Conservation (phyloP, 495 filamentous ascomycete genomes). For the Tuber melanosporum region DNA sequence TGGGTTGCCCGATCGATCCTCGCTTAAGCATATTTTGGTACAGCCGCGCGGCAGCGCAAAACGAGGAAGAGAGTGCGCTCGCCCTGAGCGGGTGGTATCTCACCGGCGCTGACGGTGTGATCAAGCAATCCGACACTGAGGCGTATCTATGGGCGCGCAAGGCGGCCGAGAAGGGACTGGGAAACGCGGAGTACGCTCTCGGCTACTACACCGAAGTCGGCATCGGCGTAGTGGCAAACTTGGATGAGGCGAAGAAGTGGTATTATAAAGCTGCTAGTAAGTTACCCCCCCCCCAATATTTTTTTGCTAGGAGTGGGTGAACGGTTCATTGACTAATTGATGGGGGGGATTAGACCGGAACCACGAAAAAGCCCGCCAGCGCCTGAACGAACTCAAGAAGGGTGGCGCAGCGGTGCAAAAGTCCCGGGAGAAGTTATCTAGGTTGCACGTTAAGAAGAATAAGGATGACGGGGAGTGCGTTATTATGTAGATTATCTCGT, state of each 20-base stretch:
- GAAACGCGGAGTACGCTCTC: slow-evolving; percentile 96
- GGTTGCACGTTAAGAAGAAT: slow-evolving; percentile 74
- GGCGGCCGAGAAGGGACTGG: slow-evolving; percentile 72
- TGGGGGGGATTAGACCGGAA: slow-evolving; percentile 62
- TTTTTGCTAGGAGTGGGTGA: slow-evolving; percentile 10
- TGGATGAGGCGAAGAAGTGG: slow-evolving; percentile 96
- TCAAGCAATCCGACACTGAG: slow-evolving; percentile 89
- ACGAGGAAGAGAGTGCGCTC: slow-evolving; percentile 89
- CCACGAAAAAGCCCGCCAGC: slow-evolving; percentile 84
- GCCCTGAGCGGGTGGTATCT: slow-evolving; percentile 95
- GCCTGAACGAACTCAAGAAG: slow-evolving; percentile 84
- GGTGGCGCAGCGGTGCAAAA: slow-evolving; percentile 57
- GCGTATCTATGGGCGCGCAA: slow-evolving; percentile 96
- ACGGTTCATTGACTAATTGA: slow-evolving; percentile 1
- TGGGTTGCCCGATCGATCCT: slow-evolving; percentile 76
- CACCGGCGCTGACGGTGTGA: slow-evolving; percentile 77
- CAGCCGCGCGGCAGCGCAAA: slow-evolving; percentile 80
- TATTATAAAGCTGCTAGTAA: slow-evolving; percentile 96
- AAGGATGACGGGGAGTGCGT: slow-evolving; percentile 79
- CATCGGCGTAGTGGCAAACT: slow-evolving; percentile 74
- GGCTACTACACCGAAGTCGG: slow-evolving; percentile 95
- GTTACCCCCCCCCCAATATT: slow-evolving; percentile 38
- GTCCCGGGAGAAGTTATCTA: slow-evolving; percentile 70
- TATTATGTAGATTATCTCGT: slow-evolving; percentile 59
- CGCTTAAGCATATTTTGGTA: slow-evolving; percentile 87